Percentiles rank a stretch among this genome's conserved stretches.
Evolutionary conservation across 2,329 filamentous ascomycete genomes (phyloP).

Genomic region (Drechslerella stenobrocha): DNA sequence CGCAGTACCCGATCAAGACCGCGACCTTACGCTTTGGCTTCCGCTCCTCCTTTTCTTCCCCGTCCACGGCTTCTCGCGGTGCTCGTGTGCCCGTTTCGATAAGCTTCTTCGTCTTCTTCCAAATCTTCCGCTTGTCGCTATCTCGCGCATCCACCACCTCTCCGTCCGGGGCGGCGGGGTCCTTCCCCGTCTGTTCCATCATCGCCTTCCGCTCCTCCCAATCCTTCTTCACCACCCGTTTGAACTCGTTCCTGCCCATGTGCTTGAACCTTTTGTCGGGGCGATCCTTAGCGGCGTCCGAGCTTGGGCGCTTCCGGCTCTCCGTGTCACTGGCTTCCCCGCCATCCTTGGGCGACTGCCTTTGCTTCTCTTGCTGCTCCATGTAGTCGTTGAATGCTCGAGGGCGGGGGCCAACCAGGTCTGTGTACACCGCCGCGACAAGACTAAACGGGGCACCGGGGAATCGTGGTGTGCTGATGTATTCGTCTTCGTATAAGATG

Average conservation of each 20-base stretch:
- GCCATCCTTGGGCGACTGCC: conserved; percentile 9
- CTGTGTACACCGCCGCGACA: conserved; percentile 10
- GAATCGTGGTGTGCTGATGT: conserved; percentile 8
- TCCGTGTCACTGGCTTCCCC: conserved; percentile 9
- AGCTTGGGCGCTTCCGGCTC: conserved; percentile 19
- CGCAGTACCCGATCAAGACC: conserved; percentile 91
- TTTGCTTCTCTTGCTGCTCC: conserved; percentile 31
- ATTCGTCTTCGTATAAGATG: conserved; percentile 33
- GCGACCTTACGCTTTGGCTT: conserved; percentile 95
- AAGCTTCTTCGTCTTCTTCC: conserved; percentile 7
- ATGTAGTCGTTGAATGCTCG: conserved; percentile 40
- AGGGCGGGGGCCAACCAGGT: conserved; percentile 35
- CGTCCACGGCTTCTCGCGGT: conserved; percentile 16
- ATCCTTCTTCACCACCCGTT: conserved; percentile 37
- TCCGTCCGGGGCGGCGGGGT: conserved; percentile 7
- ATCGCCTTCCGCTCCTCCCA: conserved; percentile 29
- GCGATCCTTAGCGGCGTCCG: not conserved
- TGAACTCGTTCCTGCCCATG: conserved; percentile 37
- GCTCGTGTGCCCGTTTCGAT: conserved; percentile 23
- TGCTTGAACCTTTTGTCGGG: conserved; percentile 43
- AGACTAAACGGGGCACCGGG: conserved; percentile 5
- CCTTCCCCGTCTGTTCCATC: conserved; percentile 11
- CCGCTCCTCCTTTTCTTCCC: conserved; percentile 66
- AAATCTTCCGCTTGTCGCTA: not conserved
- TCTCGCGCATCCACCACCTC: conserved; percentile 8